A percentile compares a stretch with the other conserved stretches of the same genome.
Conservation (phyloP, 495 filamentous ascomycete genomes). For the Daldinia decipiens region DNA sequence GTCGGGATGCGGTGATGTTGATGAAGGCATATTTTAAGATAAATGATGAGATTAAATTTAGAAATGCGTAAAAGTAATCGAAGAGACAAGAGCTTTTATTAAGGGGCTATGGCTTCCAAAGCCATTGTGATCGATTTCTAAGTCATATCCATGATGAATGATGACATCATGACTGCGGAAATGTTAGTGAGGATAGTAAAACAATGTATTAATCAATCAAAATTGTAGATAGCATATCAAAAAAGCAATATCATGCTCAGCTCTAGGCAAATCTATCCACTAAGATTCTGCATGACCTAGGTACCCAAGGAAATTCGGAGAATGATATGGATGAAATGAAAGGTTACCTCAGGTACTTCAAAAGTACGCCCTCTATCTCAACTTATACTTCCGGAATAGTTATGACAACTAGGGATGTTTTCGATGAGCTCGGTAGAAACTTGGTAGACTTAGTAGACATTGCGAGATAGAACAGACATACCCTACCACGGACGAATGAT, state of each 20-base stretch:
- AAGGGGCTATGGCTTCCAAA: no score
- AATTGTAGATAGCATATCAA: no score
- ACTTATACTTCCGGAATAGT: background rate
- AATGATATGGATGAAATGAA: no score
- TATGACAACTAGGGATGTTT: background rate
- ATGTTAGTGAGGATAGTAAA: background rate
- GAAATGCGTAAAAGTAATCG: background rate
- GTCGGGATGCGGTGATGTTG: conserved; percentile 12
- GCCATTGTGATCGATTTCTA: no score
- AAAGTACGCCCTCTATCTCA: background rate
- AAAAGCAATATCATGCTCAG: no score
- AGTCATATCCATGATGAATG: no score
- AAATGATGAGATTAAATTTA: background rate
- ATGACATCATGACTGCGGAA: background rate
- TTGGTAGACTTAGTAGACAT: background rate
- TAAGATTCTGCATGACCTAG: no score
- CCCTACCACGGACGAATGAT: background rate
- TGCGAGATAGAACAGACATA: background rate
- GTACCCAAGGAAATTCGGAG: no score
- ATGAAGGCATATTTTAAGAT: conserved; percentile 8
- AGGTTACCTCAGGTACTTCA: no score
- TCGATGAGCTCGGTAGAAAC: background rate
- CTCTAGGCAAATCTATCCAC: no score
- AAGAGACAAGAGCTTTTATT: no score
- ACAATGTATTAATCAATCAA: background rate